Percentiles rank a stretch among this genome's conserved stretches.
Conservation (phyloP, 495 filamentous ascomycete genomes). For the Poronia punctata region DNA sequence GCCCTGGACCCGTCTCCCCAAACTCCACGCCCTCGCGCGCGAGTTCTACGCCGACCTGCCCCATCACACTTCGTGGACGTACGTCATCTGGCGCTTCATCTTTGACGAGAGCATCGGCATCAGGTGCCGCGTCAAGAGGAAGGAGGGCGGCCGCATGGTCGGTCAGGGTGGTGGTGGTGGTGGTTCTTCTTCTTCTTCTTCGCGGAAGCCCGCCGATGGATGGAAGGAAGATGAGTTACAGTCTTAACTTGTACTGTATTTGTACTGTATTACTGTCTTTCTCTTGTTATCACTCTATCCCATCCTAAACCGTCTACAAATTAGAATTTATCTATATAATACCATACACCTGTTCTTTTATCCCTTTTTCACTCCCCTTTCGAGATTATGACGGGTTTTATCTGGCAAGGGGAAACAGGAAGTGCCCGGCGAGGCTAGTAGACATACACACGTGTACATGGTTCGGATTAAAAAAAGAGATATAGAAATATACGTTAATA, state of each 20-base stretch:
- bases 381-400: no score
- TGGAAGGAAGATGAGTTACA: conserved; percentile 12
- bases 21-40: conserved; percentile 67
- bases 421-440: no score
- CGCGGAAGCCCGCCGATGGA: conserved; percentile 37
- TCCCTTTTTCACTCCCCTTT: no score
- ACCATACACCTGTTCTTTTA: no score
- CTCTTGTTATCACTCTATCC: not conserved
- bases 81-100: conserved; percentile 93
- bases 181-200: no score
- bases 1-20: conserved; percentile 80
- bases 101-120: conserved; percentile 80
- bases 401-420: no score
- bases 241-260: not conserved
- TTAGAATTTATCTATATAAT: no score
- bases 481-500: no score
- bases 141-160: conserved; percentile 65
- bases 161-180: conserved; percentile 32
- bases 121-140: conserved; percentile 88
- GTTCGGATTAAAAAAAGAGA: no score
- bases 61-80: conserved; percentile 79
- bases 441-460: no score
- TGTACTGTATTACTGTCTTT: no score
- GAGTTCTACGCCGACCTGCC: conserved; percentile 93
- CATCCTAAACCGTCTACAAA: not conserved